Conservation (phyloP, 2,329 filamentous ascomycete species). For the Ceratocystis cubensis region DNA sequence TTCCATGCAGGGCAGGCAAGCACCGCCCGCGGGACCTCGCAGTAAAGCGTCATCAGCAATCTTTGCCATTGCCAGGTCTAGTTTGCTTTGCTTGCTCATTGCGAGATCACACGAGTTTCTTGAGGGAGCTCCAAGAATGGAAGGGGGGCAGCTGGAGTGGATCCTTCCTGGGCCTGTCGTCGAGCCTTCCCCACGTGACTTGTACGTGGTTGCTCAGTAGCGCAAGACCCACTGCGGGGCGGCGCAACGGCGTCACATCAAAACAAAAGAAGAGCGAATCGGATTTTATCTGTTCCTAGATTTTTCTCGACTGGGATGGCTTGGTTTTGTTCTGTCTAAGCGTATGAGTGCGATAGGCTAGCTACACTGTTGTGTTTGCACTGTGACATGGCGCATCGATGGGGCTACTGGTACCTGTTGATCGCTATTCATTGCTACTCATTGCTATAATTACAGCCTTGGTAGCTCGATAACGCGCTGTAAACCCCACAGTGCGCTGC, state of each 20-base stretch:
- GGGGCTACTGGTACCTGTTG: too few relatives aligned
- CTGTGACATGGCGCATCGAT: not conserved
- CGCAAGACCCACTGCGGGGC: slow-evolving; percentile 11
- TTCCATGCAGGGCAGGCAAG: too few relatives aligned
- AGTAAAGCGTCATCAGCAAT: too few relatives aligned
- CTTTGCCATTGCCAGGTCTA: too few relatives aligned
- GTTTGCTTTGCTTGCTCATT: too few relatives aligned
- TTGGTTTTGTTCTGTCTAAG: not conserved
- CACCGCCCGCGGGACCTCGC: too few relatives aligned
- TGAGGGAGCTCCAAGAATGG: not conserved
- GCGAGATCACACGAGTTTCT: too few relatives aligned
- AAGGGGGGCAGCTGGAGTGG: not conserved
- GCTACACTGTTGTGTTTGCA: not conserved
- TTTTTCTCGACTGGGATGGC: not conserved
- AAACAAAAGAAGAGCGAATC: not conserved
- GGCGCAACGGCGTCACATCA: slow-evolving; percentile 12
- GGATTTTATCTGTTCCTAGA: slow-evolving; percentile 6
- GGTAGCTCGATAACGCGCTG: not conserved
- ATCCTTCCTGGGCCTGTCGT: not conserved
- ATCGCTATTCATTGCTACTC: too few relatives aligned
- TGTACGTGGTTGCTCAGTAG: slow-evolving; percentile 5
- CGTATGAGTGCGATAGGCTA: not conserved
- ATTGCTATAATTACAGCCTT: too few relatives aligned
- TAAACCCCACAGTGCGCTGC: not conserved
- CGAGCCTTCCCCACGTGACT: slow-evolving; percentile 7